Evolutionary conservation across 345 rosid genomes (phyloP).

Genomic region (Pistacia atlantica): DNA sequence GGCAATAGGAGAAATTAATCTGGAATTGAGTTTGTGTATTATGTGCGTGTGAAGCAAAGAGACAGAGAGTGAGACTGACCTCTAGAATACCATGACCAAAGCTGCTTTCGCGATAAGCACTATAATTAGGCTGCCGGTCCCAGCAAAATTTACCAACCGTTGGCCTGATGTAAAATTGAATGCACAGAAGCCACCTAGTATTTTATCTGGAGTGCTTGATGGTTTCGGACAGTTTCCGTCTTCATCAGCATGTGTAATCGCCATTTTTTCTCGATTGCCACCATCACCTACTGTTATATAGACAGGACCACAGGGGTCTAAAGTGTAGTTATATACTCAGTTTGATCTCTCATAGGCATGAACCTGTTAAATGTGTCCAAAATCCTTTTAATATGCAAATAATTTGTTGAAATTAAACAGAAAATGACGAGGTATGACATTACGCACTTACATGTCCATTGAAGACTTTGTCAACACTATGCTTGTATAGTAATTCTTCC

Average conservation of each 20-base stretch:
- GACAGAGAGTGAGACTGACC: conserved; percentile 25
- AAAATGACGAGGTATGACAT: not conserved
- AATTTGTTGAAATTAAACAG: too few species aligned
- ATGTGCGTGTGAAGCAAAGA: not conserved
- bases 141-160: conserved; percentile 66
- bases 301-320: too few species aligned
- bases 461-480: not conserved
- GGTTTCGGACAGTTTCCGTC: too few species aligned
- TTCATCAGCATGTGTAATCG: too few species aligned
- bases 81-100: conserved; percentile 63
- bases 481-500: too few species aligned
- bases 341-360: too few species aligned
- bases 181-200: conserved; percentile 58
- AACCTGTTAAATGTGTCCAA: too few species aligned
- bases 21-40: not conserved
- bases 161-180: conserved; percentile 64
- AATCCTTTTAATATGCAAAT: not conserved
- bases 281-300: too few species aligned
- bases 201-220: conserved; percentile 29
- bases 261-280: too few species aligned
- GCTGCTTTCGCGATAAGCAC: conserved; percentile 61
- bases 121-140: conserved; percentile 67
- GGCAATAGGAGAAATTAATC: too few species aligned
- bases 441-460: too few species aligned
- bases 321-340: too few species aligned